Percentiles rank a stretch among this genome's conserved stretches.
phyloP scores from a whole-genome alignment of 2,329 filamentous ascomycete species.

The Aspergillus fumigatus region DNA sequence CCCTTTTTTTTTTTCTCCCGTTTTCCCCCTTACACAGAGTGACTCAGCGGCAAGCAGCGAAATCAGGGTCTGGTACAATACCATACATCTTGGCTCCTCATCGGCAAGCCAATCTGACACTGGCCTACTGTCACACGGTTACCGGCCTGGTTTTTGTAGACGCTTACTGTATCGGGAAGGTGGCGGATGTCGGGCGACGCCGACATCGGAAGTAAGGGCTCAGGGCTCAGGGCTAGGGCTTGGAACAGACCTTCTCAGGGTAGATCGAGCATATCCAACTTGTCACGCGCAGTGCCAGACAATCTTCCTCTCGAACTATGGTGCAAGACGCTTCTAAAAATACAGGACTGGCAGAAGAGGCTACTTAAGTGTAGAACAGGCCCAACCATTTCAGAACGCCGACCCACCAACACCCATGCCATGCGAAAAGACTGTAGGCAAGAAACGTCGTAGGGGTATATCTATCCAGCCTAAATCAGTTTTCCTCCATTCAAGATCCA shows the following conservation, averaged over 20 bases:
- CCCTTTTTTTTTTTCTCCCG: constrained; percentile 4
- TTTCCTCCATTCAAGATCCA: constrained; percentile 34
- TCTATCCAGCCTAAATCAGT: constrained; percentile 12
- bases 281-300: background rate
- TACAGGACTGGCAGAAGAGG: background rate
- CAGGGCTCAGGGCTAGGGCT: constrained; percentile 14
- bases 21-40: background rate
- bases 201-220: constrained; percentile 18
- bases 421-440: constrained; percentile 1
- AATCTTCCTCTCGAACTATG: background rate
- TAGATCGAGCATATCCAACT: background rate
- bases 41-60: background rate
- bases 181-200: background rate
- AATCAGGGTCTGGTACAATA: background rate
- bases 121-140: background rate
- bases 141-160: background rate
- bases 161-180: constrained; percentile 9
- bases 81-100: background rate
- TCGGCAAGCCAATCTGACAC: background rate
- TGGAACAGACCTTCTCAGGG: background rate
- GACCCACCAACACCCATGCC: background rate
- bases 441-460: background rate
- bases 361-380: background rate
- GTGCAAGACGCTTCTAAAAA: background rate
- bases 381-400: background rate